Base-by-base conservation (phyloP, 2,329 filamentous ascomycete species). In the Zymoseptoria tritici region DNA sequence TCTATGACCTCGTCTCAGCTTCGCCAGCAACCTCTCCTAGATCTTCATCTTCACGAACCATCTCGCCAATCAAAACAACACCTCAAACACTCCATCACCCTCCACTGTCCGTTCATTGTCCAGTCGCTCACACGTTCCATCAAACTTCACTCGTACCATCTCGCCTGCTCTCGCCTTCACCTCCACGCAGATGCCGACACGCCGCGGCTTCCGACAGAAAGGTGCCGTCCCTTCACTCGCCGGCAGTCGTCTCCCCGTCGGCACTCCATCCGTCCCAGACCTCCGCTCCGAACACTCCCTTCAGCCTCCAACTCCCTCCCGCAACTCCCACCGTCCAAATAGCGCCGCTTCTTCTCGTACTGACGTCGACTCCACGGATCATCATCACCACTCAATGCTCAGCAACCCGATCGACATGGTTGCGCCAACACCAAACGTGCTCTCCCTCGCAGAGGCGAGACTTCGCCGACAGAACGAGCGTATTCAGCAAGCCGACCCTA, bases 381-480 rank as follows among this genome's bases (percentile, higher is more conserved):
- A 50, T 26, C 4, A 24, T 8, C 26, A 9, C 24, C 20, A 36
- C 50, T 19, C 52, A 31, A 50, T 21, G 11, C 29, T 26, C 49
- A 54, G 20, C 36, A 24, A 54, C 50, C 49, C 24, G 54, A 50
- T 42, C 56, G 57, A 55, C 29, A 54, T 60, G 52, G 16, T 49
- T 56, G 52, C 62, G 49, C 53, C 62, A 54, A 52, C 36, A 46
- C 19, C 56, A 29, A 24, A 57, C 52, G 49, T 54, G 42, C 51
- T 62, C 56, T 64, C 66, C 9, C 63, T 67, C 46, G 70, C 70
- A 5, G 64, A 68, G 26, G 68, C 68, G 16, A 72, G 71, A 60
- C 64, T 73, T 1, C 68, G 67, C 50, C 71, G 71, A 22, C 70
- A 73, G 60, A 68, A 68, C 36, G 67, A 67, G 59, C 68, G 70